Conservation (phyloP, 257 asterid genomes). For the Leptodermis oblonga region DNA sequence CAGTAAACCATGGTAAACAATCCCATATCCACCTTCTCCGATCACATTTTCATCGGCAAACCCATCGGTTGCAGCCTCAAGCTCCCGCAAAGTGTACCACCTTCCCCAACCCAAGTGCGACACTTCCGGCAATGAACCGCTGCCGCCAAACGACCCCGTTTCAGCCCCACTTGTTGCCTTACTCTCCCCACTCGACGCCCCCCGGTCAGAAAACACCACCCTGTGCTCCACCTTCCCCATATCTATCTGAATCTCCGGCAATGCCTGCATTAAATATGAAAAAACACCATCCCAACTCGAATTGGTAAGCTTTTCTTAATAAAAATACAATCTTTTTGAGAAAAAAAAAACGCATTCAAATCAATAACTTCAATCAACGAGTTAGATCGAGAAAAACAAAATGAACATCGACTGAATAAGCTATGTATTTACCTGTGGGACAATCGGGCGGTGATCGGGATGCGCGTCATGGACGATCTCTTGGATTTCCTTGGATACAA, state of each 20-base stretch:
- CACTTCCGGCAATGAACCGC: conserved; percentile 86
- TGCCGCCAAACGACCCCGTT: conserved; percentile 67
- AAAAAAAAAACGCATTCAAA: neutral
- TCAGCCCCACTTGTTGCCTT: conserved; percentile 84
- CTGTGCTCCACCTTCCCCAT: conserved; percentile 96
- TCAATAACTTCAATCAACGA: neutral
- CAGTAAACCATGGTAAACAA: conserved; percentile 74
- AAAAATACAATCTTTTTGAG: neutral
- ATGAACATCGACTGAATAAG: no score
- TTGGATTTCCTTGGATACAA: conserved; percentile 67
- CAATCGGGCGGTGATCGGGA: conserved; percentile 59
- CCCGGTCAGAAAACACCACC: conserved; percentile 79
- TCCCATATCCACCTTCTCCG: conserved; percentile 97
- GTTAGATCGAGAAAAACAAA: neutral
- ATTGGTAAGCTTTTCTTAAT: neutral
- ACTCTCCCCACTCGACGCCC: conserved; percentile 94
- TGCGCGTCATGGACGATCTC: conserved; percentile 60
- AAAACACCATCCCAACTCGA: neutral
- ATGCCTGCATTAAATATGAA: conserved; percentile 38
- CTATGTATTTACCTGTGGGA: conserved; percentile 39
- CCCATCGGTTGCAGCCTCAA: conserved; percentile 91
- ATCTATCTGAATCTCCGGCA: conserved; percentile 88
- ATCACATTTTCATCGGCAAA: conserved; percentile 85
- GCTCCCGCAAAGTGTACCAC: conserved; percentile 96
- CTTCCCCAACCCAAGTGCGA: conserved; percentile 99